phyloP scores from a whole-genome alignment of 495 filamentous ascomycete species.

The Aspergillus indologenus region DNA sequence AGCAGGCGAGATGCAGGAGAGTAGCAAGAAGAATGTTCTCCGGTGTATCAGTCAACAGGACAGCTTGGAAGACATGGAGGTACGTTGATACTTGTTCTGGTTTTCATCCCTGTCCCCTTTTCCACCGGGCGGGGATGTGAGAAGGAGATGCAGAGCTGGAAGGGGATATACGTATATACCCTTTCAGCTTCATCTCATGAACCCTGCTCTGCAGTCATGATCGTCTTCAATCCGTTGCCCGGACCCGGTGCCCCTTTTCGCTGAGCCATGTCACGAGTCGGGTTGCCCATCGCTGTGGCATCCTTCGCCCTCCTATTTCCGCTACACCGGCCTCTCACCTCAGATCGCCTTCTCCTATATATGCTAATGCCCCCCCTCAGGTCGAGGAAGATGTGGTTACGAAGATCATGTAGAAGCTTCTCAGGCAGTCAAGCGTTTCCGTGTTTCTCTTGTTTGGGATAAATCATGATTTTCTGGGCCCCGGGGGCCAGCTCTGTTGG shows the following conservation, averaged over 20 bases:
- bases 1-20: conserved; percentile 97
- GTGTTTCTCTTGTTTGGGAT: conserved; percentile 26
- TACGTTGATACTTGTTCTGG: conserved; percentile 47
- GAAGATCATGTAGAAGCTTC: conserved; percentile 77
- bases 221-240: neutral
- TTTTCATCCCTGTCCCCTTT: neutral
- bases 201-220: neutral
- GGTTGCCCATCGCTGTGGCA: neutral
- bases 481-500: conserved; percentile 20
- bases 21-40: conserved; percentile 97
- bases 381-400: conserved; percentile 91
- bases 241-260: neutral
- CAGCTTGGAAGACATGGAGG: conserved; percentile 95
- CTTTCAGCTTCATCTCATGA: neutral
- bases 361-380: conserved; percentile 66
- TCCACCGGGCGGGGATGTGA: neutral
- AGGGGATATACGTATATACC: no score
- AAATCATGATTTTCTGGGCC: conserved; percentile 18
- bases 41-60: conserved; percentile 93
- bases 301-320: neutral
- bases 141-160: neutral
- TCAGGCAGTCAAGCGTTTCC: conserved; percentile 20
- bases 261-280: neutral
- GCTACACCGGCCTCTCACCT: neutral
- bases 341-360: conserved; percentile 19